A percentile compares a stretch with the other conserved stretches of the same genome.
These are phyloP conservation scores for Phenoliferia sp. DNA, from an alignment of 1,284 basidiomycete genomes.

Conservation along the genomic window DNA sequence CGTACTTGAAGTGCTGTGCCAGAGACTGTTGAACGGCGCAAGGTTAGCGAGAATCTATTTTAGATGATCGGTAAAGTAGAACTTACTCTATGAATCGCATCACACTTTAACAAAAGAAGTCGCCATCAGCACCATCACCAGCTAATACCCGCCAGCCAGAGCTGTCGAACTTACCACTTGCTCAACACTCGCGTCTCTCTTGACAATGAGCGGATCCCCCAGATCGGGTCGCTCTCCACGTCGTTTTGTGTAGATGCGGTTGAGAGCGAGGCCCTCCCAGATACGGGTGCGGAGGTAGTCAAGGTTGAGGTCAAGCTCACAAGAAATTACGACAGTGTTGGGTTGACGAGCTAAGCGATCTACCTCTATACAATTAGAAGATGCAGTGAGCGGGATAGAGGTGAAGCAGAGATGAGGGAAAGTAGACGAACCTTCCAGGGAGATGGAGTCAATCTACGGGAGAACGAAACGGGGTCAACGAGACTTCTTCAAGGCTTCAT, in stretches of 20 bases:
- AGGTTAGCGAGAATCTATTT: too few species aligned
- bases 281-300: conserved; percentile 83
- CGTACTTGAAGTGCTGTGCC: conserved; percentile 62
- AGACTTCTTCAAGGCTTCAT: background rate
- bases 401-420: too few species aligned
- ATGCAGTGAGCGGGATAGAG: too few species aligned
- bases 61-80: background rate
- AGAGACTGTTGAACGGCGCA: conserved; percentile 56
- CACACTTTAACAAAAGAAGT: conserved; percentile 61
- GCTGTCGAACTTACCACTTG: conserved; percentile 44
- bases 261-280: conserved; percentile 57
- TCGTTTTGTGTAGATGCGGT: conserved; percentile 60
- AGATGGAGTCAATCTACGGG: conserved; percentile 78
- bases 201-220: conserved; percentile 83
- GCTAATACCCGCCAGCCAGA: background rate
- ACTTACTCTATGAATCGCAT: conserved; percentile 45
- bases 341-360: conserved; percentile 81
- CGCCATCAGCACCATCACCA: background rate
- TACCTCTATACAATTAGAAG: too few species aligned
- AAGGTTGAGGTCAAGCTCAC: conserved; percentile 86
- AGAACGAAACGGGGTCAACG: background rate
- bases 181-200: conserved; percentile 89
- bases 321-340: conserved; percentile 89
- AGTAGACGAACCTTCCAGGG: conserved; percentile 56
- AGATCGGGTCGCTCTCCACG: conserved; percentile 85